A percentile compares a stretch with the other conserved stretches of the same genome.
Conservation (phyloP, 331 rosid genomes). For the Cucumis variabilis region DNA sequence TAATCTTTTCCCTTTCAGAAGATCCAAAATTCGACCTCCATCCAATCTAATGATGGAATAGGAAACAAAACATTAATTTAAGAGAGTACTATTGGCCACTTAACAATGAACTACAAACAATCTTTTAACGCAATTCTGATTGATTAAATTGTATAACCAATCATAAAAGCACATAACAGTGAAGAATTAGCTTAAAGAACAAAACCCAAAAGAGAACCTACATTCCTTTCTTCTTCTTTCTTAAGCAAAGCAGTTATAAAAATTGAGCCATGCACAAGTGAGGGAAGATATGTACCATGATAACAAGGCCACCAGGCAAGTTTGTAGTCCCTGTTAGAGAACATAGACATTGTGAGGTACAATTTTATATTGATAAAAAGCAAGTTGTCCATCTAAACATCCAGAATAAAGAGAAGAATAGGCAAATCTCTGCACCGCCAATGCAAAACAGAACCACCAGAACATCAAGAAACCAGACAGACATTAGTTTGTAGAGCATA, state of each 20-base stretch:
- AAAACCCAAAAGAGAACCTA: not conserved
- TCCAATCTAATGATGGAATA: conserved; percentile 58
- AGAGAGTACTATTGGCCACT: not conserved
- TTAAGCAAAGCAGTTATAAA: not conserved
- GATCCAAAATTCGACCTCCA: conserved; percentile 66
- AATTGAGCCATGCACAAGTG: conserved; percentile 27
- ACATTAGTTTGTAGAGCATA: conserved; percentile 95
- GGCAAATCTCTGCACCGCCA: conserved; percentile 92
- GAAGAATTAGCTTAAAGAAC: not conserved
- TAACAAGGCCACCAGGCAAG: conserved; percentile 87
- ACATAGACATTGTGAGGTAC: conserved; percentile 33
- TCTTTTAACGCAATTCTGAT: not conserved
- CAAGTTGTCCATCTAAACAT: conserved; percentile 1
- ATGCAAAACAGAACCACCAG: conserved; percentile 93
- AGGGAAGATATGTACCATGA: conserved; percentile 69
- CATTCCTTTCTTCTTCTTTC: not conserved
- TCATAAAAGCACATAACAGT: not conserved
- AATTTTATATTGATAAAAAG: conserved; percentile 8
- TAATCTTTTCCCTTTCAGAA: conserved; percentile 80
- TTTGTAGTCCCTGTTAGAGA: conserved; percentile 89
- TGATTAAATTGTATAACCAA: not conserved
- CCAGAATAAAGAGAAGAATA: conserved; percentile 32
- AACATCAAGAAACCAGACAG: conserved; percentile 86
- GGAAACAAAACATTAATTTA: not conserved
- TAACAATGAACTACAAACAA: not conserved